Conservation (phyloP, 768 basidiomycete species). For the Dioszegia hungarica region DNA sequence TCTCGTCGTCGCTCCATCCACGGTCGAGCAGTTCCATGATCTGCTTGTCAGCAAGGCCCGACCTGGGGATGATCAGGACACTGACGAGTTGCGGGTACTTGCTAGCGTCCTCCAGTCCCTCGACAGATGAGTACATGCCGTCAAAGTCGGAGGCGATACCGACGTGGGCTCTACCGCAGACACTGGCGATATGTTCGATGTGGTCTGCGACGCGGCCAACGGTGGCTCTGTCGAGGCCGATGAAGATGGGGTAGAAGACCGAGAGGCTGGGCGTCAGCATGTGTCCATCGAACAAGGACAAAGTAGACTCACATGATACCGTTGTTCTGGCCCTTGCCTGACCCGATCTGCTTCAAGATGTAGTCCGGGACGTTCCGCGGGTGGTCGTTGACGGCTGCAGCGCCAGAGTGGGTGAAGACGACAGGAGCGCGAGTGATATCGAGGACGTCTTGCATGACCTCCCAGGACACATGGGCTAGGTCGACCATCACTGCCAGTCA, state of each 20-base stretch:
- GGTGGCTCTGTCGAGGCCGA: slow-evolving; percentile 19
- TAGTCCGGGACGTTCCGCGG: slow-evolving; percentile 32
- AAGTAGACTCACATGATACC: slow-evolving; percentile 14
- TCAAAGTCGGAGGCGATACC: slow-evolving; percentile 27
- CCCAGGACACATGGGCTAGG: slow-evolving; percentile 19
- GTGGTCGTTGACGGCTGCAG: slow-evolving; percentile 17
- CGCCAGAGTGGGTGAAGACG: slow-evolving; percentile 23
- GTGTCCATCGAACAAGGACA: neutral
- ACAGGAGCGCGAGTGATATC: slow-evolving; percentile 20
- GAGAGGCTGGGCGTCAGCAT: slow-evolving; percentile 5
- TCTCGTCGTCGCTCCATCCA: slow-evolving; percentile 26
- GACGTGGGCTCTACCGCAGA: slow-evolving; percentile 17
- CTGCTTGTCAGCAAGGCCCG: neutral
- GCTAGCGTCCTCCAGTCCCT: slow-evolving; percentile 20
- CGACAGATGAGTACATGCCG: slow-evolving; percentile 18
- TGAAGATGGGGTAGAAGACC: slow-evolving; percentile 19
- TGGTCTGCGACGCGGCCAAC: slow-evolving; percentile 21
- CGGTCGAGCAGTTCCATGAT: slow-evolving; percentile 21
- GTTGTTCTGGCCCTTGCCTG: slow-evolving; percentile 11
- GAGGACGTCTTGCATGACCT: slow-evolving; percentile 16
- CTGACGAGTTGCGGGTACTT: slow-evolving; percentile 20
- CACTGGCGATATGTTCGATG: slow-evolving; percentile 23
- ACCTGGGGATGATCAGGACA: neutral
- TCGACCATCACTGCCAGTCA: slow-evolving; percentile 23
- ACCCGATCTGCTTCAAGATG: slow-evolving; percentile 17